Conservation (phyloP, 495 filamentous ascomycete species). For the Aspergillus indologenus region DNA sequence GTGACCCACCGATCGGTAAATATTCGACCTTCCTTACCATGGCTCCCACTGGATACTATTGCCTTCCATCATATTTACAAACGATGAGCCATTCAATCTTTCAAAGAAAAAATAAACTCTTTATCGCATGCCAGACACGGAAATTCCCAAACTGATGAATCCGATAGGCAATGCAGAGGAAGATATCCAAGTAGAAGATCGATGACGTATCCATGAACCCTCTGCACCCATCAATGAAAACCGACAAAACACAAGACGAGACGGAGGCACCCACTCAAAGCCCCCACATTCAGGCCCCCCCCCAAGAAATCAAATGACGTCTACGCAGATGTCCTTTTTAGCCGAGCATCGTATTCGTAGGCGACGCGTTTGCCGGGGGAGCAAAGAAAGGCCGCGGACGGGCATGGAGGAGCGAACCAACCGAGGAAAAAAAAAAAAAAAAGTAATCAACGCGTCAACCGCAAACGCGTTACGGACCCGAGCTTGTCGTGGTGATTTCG, state of each 20-base stretch:
- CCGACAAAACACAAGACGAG: too few species aligned
- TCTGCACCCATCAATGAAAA: too few species aligned
- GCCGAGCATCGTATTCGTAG: too few species aligned
- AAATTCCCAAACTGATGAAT: too few species aligned
- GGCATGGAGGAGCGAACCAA: background rate
- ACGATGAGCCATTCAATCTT: background rate
- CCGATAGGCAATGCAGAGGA: background rate
- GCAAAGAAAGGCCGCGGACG: too few species aligned
- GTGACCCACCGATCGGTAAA: slow-evolving; percentile 3
- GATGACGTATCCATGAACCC: background rate
- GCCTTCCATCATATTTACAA: background rate
- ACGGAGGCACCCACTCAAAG: too few species aligned
- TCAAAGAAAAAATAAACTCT: background rate
- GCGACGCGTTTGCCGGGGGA: too few species aligned
- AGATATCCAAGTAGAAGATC: background rate
- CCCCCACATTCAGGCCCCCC: too few species aligned
- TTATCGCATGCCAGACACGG: too few species aligned
- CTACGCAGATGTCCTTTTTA: too few species aligned
- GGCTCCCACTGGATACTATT: slow-evolving; percentile 8
- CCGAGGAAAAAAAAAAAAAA: slow-evolving; percentile 1
- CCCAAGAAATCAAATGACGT: too few species aligned
- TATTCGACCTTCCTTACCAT: slow-evolving; percentile 7
- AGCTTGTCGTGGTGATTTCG: slow-evolving; percentile 16
- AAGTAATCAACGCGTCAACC: slow-evolving; percentile 9
- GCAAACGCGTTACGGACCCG: background rate